Base-by-base conservation (phyloP, 148 eudicot species). In the Dianthus caryophyllus region DNA sequence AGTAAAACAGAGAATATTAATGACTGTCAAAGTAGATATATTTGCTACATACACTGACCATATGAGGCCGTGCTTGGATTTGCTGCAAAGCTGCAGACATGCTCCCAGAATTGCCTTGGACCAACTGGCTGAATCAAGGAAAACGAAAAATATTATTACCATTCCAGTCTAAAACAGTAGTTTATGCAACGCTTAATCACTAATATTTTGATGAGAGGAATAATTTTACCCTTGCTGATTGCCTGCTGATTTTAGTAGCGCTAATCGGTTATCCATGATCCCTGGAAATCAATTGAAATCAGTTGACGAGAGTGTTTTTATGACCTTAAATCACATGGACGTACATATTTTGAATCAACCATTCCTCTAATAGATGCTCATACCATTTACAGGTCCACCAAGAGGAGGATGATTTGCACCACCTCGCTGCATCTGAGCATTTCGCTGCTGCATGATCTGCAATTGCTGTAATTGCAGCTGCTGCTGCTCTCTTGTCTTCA, bases 381-480 rank as follows among this genome's bases (percentile, higher is more conserved):
- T 81, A 66, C 89, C 84, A 73, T 83, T 88, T 43, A 86, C 82
- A 38, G 97, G 84, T 61, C 86, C 83, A 30, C 89, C 85, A 70
- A 88, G 83, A 15, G 88, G 81, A 73, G 92, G 86, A 76, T 93
- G 95, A 73, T 83, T 90, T 25, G 96, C 85, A 74, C 94, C 93
- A 65, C 99, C 90, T 78, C 93, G 81, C 71, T 88, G 97, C 81
- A 94, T 77, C 81, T 94, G 98, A 63, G 87, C 88, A 77, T 78
- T 94, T 22, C 97, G 81, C 71, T 91, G 97, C 75, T 94, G 99
- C 96, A 94, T 86, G 66, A 90, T 75, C 71, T 94, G 99, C 71
- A 94, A 56, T 66, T 90, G 97, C 73, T 90, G 97, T 83, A 90
- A 81, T 78, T 90, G 93, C 62, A 90, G 46, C 75, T 77, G 96